Evolutionary conservation across 768 basidiomycete genomes (phyloP).

Genomic region (Podaxis pistillaris): DNA sequence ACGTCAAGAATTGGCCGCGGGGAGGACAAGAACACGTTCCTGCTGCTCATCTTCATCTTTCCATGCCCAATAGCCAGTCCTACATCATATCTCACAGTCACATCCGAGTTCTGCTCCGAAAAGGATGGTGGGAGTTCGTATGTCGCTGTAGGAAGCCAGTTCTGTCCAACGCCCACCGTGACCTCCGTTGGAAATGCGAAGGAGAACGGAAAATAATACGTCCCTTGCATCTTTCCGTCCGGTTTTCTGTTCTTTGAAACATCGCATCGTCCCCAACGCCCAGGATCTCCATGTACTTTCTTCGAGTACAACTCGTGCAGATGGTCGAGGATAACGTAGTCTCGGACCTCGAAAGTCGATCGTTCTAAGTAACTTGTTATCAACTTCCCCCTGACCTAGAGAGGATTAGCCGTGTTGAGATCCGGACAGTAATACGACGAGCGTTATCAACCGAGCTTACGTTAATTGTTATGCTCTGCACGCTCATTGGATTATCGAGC

Average conservation of each 20-base stretch:
- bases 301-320: conserved; percentile 26
- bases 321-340: conserved; percentile 14
- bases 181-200: conserved; percentile 35
- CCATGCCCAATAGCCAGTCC: conserved; percentile 36
- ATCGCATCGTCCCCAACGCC: not conserved
- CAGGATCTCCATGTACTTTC: conserved; percentile 29
- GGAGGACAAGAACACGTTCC: conserved; percentile 25
- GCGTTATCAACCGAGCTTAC: not conserved
- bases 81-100: conserved; percentile 36
- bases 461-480: conserved; percentile 18
- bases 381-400: conserved; percentile 17
- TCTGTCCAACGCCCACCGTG: conserved; percentile 16
- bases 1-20: not conserved
- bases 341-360: not conserved
- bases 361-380: not conserved
- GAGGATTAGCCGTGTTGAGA: not conserved
- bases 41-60: conserved; percentile 35
- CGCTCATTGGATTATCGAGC: conserved; percentile 16
- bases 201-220: conserved; percentile 38
- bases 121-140: conserved; percentile 34
- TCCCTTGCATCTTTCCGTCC: conserved; percentile 33
- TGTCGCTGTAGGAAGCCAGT: conserved; percentile 1
- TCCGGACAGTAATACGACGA: not conserved
- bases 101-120: conserved; percentile 29
- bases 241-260: conserved; percentile 22